Percentiles rank a stretch among this genome's conserved stretches.
phyloP scores from a whole-genome alignment of 2,329 filamentous ascomycete genomes.

The Phyllosticta ampelicida region DNA sequence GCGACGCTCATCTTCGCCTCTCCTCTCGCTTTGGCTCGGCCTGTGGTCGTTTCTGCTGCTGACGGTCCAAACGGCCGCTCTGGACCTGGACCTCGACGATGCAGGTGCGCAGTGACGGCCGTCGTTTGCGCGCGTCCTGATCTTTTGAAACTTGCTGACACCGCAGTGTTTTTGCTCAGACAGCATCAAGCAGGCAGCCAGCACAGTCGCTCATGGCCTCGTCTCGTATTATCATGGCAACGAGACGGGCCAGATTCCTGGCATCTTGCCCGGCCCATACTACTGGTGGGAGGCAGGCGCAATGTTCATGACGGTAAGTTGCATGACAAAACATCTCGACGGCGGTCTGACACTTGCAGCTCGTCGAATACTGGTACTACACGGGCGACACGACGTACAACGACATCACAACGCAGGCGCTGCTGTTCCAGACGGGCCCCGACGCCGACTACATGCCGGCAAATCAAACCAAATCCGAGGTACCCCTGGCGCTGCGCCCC shows the following conservation, averaged over 20 bases:
- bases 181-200: constrained; percentile 35
- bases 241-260: constrained; percentile 39
- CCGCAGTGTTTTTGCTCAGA: not conserved
- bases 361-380: constrained; percentile 80
- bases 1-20: not conserved
- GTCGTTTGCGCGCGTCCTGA: not conserved
- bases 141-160: too few relatives aligned
- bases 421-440: constrained; percentile 23
- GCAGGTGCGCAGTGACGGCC: not conserved
- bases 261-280: constrained; percentile 41
- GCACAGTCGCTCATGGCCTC: constrained; percentile 36
- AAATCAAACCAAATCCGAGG: constrained; percentile 25
- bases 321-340: too few relatives aligned
- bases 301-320: constrained; percentile 31
- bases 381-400: constrained; percentile 66
- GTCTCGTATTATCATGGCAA: constrained; percentile 44
- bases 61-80: not conserved
- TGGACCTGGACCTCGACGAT: constrained; percentile 3
- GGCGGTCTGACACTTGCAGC: constrained; percentile 22
- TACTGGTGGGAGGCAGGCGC: constrained; percentile 66
- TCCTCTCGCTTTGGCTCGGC: not conserved
- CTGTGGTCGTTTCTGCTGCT: not conserved
- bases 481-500: not conserved
- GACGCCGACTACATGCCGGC: constrained; percentile 18
- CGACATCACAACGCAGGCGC: constrained; percentile 46